phyloP scores from a whole-genome alignment of 768 basidiomycete species.

The Podaxis sp. region DNA sequence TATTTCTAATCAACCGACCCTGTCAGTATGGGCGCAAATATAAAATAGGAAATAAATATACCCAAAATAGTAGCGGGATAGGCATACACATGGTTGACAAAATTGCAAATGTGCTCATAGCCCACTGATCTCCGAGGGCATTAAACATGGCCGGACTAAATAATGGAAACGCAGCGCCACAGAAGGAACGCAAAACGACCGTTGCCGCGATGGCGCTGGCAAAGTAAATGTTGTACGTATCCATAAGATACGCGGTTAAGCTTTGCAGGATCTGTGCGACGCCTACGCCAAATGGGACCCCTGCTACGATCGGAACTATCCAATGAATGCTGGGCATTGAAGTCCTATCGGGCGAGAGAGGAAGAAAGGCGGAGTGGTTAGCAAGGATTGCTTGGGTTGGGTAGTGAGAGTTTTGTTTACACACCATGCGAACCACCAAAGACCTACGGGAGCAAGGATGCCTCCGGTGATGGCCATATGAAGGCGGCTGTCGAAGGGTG shows the following conservation, averaged over 20 bases:
- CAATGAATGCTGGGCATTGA: slow-evolving; percentile 49
- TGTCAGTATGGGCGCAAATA: background rate
- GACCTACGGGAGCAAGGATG: slow-evolving; percentile 47
- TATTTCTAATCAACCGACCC: slow-evolving; percentile 34
- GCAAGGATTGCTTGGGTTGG: background rate
- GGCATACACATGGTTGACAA: slow-evolving; percentile 48
- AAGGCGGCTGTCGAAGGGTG: slow-evolving; percentile 40
- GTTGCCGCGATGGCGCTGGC: slow-evolving; percentile 69
- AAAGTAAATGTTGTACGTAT: slow-evolving; percentile 61
- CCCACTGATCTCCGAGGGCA: slow-evolving; percentile 50
- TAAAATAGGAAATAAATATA: slow-evolving; percentile 22
- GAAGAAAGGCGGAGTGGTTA: background rate
- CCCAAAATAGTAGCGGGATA: slow-evolving; percentile 53
- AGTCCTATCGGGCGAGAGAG: slow-evolving; percentile 33
- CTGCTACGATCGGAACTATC: slow-evolving; percentile 64
- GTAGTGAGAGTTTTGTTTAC: slow-evolving; percentile 9
- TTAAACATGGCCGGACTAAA: slow-evolving; percentile 50
- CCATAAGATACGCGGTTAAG: slow-evolving; percentile 69
- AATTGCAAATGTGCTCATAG: slow-evolving; percentile 50
- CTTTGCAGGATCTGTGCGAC: slow-evolving; percentile 63
- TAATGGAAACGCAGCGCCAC: slow-evolving; percentile 61
- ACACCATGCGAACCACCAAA: slow-evolving; percentile 68
- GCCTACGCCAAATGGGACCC: slow-evolving; percentile 61
- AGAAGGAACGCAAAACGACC: slow-evolving; percentile 58
- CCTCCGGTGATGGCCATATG: slow-evolving; percentile 54